phyloP scores from a whole-genome alignment of 495 filamentous ascomycete species.

The Hypoxylon subgilvum region DNA sequence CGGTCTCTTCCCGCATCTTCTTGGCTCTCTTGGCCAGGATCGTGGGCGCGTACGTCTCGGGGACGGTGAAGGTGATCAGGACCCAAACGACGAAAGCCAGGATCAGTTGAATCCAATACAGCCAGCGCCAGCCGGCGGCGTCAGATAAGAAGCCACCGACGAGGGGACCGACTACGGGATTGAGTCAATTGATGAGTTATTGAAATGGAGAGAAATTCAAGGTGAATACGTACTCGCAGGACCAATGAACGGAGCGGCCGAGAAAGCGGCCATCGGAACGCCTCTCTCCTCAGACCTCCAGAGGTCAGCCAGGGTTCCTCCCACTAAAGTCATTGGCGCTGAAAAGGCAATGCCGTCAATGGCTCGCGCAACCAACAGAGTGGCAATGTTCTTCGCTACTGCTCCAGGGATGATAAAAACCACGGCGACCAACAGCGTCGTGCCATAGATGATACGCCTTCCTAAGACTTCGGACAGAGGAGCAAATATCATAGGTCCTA shows the following conservation, averaged over 20 bases:
- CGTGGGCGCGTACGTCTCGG: conserved; percentile 79
- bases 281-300: conserved; percentile 83
- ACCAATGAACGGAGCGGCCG: conserved; percentile 77
- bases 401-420: conserved; percentile 81
- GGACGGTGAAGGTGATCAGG: conserved; percentile 78
- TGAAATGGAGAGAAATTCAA: background rate
- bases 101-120: conserved; percentile 85
- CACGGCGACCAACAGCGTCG: conserved; percentile 68
- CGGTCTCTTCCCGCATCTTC: conserved; percentile 71
- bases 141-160: conserved; percentile 76
- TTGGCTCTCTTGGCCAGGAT: conserved; percentile 68
- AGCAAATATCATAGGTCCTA: conserved; percentile 76
- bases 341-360: conserved; percentile 84
- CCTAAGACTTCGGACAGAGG: conserved; percentile 77
- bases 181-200: conserved; percentile 20
- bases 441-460: conserved; percentile 68
- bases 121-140: conserved; percentile 76
- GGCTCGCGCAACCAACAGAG: conserved; percentile 71
- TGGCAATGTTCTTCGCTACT: conserved; percentile 73
- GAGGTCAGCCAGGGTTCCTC: conserved; percentile 79
- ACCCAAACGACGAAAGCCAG: conserved; percentile 68
- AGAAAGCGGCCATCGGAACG: conserved; percentile 86
- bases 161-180: conserved; percentile 67
- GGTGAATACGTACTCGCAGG: conserved; percentile 61
- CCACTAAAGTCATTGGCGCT: conserved; percentile 82